phyloP scores from a whole-genome alignment of 768 basidiomycete genomes.

The Mrakia blollopis region DNA sequence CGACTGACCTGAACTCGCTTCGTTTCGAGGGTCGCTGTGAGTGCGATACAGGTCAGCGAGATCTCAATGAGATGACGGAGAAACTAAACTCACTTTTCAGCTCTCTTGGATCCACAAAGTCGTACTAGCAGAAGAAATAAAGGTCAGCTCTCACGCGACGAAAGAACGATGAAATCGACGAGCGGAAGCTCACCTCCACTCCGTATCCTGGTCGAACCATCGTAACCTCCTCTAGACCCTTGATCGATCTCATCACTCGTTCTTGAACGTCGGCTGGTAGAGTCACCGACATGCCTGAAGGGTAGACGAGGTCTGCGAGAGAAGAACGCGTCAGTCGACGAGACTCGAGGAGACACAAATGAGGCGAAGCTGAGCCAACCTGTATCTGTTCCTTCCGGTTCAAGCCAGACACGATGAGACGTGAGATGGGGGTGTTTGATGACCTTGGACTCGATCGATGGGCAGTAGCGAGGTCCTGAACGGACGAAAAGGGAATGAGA shows the following conservation, averaged over 20 bases:
- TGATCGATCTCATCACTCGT: slow-evolving; percentile 73
- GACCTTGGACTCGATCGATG: slow-evolving; percentile 82
- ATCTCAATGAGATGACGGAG: background rate
- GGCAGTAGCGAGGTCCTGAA: slow-evolving; percentile 82
- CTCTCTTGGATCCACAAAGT: slow-evolving; percentile 80
- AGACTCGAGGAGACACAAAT: background rate
- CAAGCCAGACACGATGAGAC: slow-evolving; percentile 75
- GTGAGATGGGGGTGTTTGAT: slow-evolving; percentile 68
- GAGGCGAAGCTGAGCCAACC: background rate
- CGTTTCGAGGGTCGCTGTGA: slow-evolving; percentile 71
- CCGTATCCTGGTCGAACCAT: slow-evolving; percentile 85
- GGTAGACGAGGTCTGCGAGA: slow-evolving; percentile 70
- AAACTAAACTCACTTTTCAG: slow-evolving; percentile 55
- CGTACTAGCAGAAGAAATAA: slow-evolving; percentile 56
- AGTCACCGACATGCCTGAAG: slow-evolving; percentile 82
- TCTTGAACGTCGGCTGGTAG: slow-evolving; percentile 82
- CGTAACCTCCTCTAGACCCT: slow-evolving; percentile 75
- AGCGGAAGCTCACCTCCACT: slow-evolving; percentile 45
- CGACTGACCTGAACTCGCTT: slow-evolving; percentile 63
- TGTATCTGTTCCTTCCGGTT: slow-evolving; percentile 63
- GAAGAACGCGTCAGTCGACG: background rate
- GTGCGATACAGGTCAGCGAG: background rate
- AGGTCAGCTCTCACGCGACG: background rate
- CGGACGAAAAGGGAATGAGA: background rate
- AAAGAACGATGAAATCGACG: background rate